Evolutionary conservation across 2,329 filamentous ascomycete species (phyloP).

Genomic region (Beauveria sp.): DNA sequence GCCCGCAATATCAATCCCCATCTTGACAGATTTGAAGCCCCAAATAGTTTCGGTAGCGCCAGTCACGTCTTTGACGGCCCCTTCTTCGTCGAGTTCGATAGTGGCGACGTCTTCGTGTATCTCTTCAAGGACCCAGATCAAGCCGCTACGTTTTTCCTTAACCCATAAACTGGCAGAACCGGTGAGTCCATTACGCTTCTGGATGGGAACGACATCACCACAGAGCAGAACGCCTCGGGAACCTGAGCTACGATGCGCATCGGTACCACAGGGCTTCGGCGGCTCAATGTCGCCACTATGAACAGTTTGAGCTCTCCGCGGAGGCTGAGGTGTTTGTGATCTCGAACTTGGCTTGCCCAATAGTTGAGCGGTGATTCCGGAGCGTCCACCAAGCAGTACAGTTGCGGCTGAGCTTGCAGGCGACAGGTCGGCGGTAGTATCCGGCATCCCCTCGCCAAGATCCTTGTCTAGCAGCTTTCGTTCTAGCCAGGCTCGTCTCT

Average conservation of each 20-base stretch:
- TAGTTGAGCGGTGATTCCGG: slow-evolving; percentile 78
- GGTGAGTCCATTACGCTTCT: slow-evolving; percentile 85
- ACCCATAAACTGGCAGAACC: slow-evolving; percentile 97
- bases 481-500: slow-evolving; percentile 82
- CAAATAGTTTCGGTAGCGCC: slow-evolving; percentile 85
- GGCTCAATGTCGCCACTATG: slow-evolving; percentile 48
- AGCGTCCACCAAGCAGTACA: slow-evolving; percentile 58
- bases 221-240: slow-evolving; percentile 87
- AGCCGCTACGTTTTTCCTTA: slow-evolving; percentile 86
- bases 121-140: slow-evolving; percentile 98
- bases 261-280: slow-evolving; percentile 44
- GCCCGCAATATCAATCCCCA: slow-evolving; percentile 66
- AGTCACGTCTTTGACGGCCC: slow-evolving; percentile 58
- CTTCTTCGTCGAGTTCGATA: slow-evolving; percentile 69
- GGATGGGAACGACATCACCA: slow-evolving; percentile 96
- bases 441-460: slow-evolving; percentile 25
- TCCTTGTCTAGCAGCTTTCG: slow-evolving; percentile 61
- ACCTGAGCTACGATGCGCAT: slow-evolving; percentile 63
- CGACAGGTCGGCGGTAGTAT: slow-evolving; percentile 25
- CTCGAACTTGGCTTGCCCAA: slow-evolving; percentile 71
- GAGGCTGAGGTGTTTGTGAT: slow-evolving; percentile 45
- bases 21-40: slow-evolving; percentile 60
- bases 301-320: slow-evolving; percentile 56
- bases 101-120: slow-evolving; percentile 89
- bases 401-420: slow-evolving; percentile 36